Evolutionary conservation across 805 yeast genomes (phyloP), one percentile per base, ranked within the genome.

Genomic region (Nakazawaea ernobii): DNA sequence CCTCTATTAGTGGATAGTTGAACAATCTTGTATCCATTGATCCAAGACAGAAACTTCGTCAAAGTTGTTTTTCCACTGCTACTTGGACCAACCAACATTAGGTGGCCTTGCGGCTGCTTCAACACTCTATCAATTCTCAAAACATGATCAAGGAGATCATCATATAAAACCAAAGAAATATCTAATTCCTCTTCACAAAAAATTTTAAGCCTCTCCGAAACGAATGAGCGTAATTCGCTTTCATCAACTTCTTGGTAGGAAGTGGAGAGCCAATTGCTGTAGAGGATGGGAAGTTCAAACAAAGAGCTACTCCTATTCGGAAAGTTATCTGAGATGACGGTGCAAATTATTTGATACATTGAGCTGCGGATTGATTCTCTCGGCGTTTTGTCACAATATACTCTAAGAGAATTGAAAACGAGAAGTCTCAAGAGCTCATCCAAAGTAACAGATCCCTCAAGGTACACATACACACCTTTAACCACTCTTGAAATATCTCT

Each of bases 401-500:
- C 67, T 29, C 98, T 64, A 48, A 82, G 61, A 0, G 83, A 95
- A 59, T 91, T 97, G 60, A 91, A 88, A 2, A 80, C 82, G 88
- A 94, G 86, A 0, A 90, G 50, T 37, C 89, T 66, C 0, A 85
- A 59, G 17, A 89, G 60, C 0, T 70, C 74, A 4, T 66, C 63
- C 20, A 81, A 0, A 62, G 50, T 7, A 70, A 52, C 11, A 65
- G 58, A 1, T 68, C 71, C 11, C 35, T 40, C 7, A 59, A 49
- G 3, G 59, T 61, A 43, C 52, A 62, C 76, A 40, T 78, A 71
- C 1, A 91, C 62, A n/a, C 96, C 95, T 49, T 85, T 73, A 1
- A 79, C 70, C 95, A 96, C 88, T 49, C 98, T 69, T 0, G 97
- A 89, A 11, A 91, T 70, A 60, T 91, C 98, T 61, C 98, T 79